These are phyloP conservation scores for Nyctanthes arbortristis DNA, from an alignment of 257 asterid genomes.

Conservation along the genomic window DNA sequence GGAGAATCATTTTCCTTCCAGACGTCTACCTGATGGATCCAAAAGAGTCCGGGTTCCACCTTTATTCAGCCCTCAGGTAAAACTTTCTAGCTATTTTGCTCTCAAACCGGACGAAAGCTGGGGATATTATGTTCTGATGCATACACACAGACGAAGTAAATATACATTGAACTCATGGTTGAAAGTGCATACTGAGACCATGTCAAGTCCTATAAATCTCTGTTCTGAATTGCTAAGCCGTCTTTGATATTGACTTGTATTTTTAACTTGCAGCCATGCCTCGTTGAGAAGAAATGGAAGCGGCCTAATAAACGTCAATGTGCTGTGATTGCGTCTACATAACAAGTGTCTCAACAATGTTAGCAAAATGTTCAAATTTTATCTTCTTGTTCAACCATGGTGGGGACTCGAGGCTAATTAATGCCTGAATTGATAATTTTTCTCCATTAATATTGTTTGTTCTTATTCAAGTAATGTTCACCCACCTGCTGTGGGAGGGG, in stretches of 20 bases:
- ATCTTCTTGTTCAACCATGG: too few species aligned
- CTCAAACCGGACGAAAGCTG: neutral
- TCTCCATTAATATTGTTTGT: too few species aligned
- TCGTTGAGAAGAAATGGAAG: constrained; percentile 45
- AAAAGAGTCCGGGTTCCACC: constrained; percentile 72
- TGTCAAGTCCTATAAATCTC: too few species aligned
- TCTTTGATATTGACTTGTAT: neutral
- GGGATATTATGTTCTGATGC: neutral
- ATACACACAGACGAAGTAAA: neutral
- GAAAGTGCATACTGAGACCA: neutral
- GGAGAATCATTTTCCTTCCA: constrained; percentile 46
- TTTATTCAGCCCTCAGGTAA: constrained; percentile 66
- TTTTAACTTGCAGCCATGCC: constrained; percentile 42
- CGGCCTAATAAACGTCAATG: constrained; percentile 54
- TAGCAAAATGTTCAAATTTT: too few species aligned
- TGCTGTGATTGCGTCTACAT: constrained; percentile 33
- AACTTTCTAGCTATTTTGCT: neutral
- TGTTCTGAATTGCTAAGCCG: too few species aligned
- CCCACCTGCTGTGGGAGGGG: too few species aligned
- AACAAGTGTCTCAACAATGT: too few species aligned
- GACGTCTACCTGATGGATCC: constrained; percentile 92
- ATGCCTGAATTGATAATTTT: neutral
- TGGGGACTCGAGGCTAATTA: too few species aligned
- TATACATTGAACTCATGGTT: neutral
- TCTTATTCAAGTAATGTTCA: too few species aligned